Base-by-base conservation (phyloP, 2,329 filamentous ascomycete genomes). In the Aspergillus sp. region DNA sequence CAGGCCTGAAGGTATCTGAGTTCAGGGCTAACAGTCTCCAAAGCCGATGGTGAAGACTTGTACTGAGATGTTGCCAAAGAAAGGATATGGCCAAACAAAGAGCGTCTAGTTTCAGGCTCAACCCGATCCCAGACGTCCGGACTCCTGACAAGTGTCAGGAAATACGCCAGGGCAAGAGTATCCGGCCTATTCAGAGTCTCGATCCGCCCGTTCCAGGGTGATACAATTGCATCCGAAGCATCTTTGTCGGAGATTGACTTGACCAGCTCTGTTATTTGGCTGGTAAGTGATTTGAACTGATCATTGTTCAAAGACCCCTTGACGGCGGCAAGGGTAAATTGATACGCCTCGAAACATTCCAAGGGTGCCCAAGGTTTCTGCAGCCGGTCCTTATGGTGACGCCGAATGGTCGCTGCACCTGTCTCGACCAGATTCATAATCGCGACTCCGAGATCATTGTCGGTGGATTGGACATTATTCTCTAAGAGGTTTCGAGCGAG, bases 331-430 rank as follows among this genome's bases (percentile, higher is more conserved):
- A 77, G 63, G 5, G 71, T 62, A 53, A 78, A 73, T 27, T 66
- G 70, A 63, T 74, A 77, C 25, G 73, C 74, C 55, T 78, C 75
- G 63, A 75, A 74, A 5, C 72, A 71, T 50, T 78, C 76, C 36
- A 75, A 63, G n/a, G 68, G 66, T 21, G 70, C 66, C 47, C 70
- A 66, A 25, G 68, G 60, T 21, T 54, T 59, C 27, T 70, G 68
- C 53, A 62, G 53, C 41, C 65, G 47, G 11, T 73, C 64, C 56
- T 69, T 69, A 41, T 73, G 70, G 57, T 73, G 69, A 32, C 67
- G 66, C 42, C 69, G 69, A 47, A 78, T 65, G 13, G 69, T 62
- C 41, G 70, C 70, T 10, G 69, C 60, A 36, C 74, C 74, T 25
- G 61, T 62, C 39, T 71, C 65, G 27, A 73, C 56, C 21, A 77